phyloP scores from a whole-genome alignment of 202 grass and related monocot genomes.

The Schoenoplectus triqueter region DNA sequence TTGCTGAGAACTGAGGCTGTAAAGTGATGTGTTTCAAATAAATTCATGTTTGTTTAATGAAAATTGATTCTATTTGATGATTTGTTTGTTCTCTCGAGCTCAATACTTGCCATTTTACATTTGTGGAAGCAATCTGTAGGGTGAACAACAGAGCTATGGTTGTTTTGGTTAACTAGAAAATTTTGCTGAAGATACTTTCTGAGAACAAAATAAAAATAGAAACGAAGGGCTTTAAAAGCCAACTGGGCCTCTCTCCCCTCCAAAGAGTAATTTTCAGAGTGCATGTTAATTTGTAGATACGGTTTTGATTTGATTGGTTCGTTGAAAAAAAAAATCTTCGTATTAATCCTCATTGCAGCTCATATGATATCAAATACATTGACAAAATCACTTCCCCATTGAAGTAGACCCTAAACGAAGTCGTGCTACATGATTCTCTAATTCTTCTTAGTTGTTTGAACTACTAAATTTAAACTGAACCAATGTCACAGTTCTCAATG shows the following conservation, averaged over 20 bases:
- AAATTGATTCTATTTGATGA: background rate
- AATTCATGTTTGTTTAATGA: background rate
- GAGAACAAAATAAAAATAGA: no score
- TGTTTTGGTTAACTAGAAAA: no score
- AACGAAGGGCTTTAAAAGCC: no score
- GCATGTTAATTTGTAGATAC: background rate
- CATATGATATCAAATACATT: constrained; percentile 1
- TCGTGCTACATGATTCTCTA: background rate
- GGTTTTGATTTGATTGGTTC: background rate
- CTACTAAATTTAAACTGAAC: background rate
- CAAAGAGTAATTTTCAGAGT: no score
- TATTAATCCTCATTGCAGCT: background rate
- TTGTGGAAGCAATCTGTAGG: background rate
- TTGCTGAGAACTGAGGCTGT: constrained; percentile 12
- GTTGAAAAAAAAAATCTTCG: background rate
- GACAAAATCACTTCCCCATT: background rate
- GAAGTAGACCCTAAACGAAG: background rate
- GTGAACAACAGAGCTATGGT: no score
- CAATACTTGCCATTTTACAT: background rate
- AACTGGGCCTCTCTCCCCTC: no score
- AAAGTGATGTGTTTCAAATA: constrained; percentile 22
- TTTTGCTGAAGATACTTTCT: no score
- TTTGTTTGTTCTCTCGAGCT: background rate
- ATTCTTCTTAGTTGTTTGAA: background rate
- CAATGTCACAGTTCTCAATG: background rate